Evolutionary conservation across 1,139 yeast genomes (phyloP), one percentile per base, ranked within the genome.

Genomic region (Entelexis paramagnoliae): DNA sequence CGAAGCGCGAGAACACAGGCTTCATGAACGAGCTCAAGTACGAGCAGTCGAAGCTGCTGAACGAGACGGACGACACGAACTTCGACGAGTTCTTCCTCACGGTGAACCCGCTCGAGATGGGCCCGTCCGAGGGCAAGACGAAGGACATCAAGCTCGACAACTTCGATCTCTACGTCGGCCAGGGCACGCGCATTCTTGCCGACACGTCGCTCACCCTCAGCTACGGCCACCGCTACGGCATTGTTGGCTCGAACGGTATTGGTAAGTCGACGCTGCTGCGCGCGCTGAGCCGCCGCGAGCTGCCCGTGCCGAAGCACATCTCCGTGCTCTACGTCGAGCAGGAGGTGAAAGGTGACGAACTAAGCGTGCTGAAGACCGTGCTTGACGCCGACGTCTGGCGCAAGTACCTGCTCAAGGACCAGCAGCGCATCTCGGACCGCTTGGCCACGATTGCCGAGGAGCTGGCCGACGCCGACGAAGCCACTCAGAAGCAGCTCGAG

Each of bases 341-440:
- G 75, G 99, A 91, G 73, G 79, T 91, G 51, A 76, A 80, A 62
- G 98, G 98, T 62, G 96, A 91, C 63, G 97, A 89, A 51, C 82
- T 86, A 1, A 69, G 80, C 14, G 99, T 96, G 1, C 67, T 91
- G 52, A 96, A 89, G 68, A 83, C 95, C 60, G 98, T 91, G 19
- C 73, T 91, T 60, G 98, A 91, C 71, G 98, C 99, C 1, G 99
- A 91, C 72, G 99, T 91, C 46, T 91, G 99, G 99, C 79, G 99
- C 68, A 91, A 93, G 68, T 87, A 83, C 60, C 72, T 91, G 52
- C 65, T 91, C 48, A 72, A 72, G 50, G 97, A 91, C 66, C 95
- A 89, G 67, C 66, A 68, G 35, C 79, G 80, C 62, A 81, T 87
- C 52, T 79, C 81, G 55, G 86, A 80, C 56, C 77, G 96, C 65